Conservation (phyloP, 1,284 basidiomycete species). For the Cronartium quercuum region DNA sequence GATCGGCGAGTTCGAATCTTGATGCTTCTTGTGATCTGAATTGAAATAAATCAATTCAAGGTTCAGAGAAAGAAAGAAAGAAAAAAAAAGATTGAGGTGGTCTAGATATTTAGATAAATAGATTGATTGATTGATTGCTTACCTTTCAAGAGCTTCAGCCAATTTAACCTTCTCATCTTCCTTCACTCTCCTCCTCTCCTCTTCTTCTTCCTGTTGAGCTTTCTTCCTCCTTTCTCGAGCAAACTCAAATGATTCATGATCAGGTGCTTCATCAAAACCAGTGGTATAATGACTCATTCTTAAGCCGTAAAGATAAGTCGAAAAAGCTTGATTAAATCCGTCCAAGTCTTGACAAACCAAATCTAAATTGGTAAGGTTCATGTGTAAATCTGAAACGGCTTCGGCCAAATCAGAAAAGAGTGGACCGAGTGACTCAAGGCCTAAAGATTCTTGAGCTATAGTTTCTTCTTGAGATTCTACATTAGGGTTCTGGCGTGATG, state of each 20-base stretch:
- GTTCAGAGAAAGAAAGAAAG: not conserved
- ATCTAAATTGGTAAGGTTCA: conserved; percentile 5
- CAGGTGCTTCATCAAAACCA: conserved; percentile 27
- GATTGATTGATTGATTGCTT: not conserved
- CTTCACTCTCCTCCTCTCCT: not conserved
- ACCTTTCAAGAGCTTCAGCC: not conserved
- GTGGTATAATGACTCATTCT: conserved; percentile 13
- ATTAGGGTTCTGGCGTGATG: not conserved
- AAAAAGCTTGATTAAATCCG: conserved; percentile 27
- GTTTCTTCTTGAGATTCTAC: not conserved
- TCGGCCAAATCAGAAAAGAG: conserved; percentile 13
- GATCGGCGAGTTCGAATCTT: not conserved
- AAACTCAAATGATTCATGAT: not conserved
- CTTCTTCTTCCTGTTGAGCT: not conserved
- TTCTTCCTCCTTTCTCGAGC: not conserved
- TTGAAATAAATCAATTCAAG: not conserved
- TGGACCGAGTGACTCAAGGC: not conserved
- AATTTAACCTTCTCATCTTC: not conserved
- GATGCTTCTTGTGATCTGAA: conserved; percentile 12
- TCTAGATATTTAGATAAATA: not conserved
- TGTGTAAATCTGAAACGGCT: conserved; percentile 9
- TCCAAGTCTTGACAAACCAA: conserved; percentile 4
- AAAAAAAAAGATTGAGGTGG: not conserved
- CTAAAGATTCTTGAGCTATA: not conserved
- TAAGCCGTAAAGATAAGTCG: conserved; percentile 18